Conservation (phyloP, 306 rosid species). For the Purshia tridentata region DNA sequence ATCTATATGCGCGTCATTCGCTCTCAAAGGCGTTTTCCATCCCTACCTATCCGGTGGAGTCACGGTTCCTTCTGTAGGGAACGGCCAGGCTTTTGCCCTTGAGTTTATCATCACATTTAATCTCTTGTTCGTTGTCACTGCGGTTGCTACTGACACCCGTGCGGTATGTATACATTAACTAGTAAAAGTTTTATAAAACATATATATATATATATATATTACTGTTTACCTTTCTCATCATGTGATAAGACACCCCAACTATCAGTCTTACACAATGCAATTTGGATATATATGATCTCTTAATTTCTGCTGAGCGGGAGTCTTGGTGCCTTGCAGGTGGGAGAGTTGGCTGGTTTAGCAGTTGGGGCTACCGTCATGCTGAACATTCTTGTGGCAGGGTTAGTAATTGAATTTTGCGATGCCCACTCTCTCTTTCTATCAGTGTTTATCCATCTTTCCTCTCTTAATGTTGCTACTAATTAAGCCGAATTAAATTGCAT, state of each 20-base stretch:
- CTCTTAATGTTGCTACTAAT: too few species aligned
- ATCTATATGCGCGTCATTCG: constrained; percentile 75
- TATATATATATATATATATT: too few species aligned
- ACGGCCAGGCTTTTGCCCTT: constrained; percentile 74
- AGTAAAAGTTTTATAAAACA: too few species aligned
- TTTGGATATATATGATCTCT: neutral
- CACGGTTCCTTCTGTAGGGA: constrained; percentile 57
- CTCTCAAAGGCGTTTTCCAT: constrained; percentile 73
- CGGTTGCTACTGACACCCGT: constrained; percentile 92
- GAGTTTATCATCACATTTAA: constrained; percentile 83
- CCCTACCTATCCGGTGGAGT: constrained; percentile 81
- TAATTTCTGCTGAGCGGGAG: neutral
- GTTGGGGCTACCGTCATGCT: constrained; percentile 91
- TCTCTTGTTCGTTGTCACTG: constrained; percentile 86
- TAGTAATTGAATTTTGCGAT: constrained; percentile 7
- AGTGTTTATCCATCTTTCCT: too few species aligned
- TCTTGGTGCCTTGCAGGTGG: constrained; percentile 49
- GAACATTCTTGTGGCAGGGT: constrained; percentile 87
- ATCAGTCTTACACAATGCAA: too few species aligned
- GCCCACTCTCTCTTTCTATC: too few species aligned
- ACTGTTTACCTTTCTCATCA: too few species aligned
- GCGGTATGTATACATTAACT: constrained; percentile 40
- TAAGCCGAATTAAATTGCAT: too few species aligned
- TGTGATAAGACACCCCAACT: too few species aligned
- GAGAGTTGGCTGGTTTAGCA: constrained; percentile 89